Conservation (phyloP, 768 basidiomycete genomes). For the Lyophyllum semitale region DNA sequence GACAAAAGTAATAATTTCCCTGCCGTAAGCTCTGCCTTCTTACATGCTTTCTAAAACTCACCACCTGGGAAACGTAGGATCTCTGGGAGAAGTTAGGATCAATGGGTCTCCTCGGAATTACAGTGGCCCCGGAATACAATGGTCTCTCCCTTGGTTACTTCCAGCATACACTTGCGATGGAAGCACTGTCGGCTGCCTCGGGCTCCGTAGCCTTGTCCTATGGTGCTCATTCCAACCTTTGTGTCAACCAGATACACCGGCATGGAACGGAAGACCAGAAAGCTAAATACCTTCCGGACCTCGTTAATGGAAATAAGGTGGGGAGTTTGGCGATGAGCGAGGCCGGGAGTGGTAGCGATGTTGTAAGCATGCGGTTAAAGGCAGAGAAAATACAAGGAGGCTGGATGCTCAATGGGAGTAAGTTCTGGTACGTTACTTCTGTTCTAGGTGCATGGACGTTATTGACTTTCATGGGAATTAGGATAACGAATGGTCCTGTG, state of each 20-base stretch:
- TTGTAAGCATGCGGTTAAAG: slow-evolving; percentile 88
- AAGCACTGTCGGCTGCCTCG: slow-evolving; percentile 87
- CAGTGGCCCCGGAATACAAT: slow-evolving; percentile 78
- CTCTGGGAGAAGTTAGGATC: slow-evolving; percentile 87
- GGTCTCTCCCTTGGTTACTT: slow-evolving; percentile 85
- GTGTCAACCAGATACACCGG: slow-evolving; percentile 82
- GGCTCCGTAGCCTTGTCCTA: slow-evolving; percentile 93
- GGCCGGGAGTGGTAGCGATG: slow-evolving; percentile 89
- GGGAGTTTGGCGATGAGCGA: slow-evolving; percentile 96
- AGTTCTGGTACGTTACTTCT: slow-evolving; percentile 74
- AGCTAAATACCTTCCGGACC: slow-evolving; percentile 77
- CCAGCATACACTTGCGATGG: slow-evolving; percentile 91
- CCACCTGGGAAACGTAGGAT: slow-evolving; percentile 47
- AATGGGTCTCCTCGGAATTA: slow-evolving; percentile 92
- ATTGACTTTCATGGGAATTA: slow-evolving; percentile 28
- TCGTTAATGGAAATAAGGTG: slow-evolving; percentile 79
- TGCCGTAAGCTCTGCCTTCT: slow-evolving; percentile 40
- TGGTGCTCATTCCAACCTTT: slow-evolving; percentile 90
- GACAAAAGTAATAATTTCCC: slow-evolving; percentile 87
- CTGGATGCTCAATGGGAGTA: slow-evolving; percentile 84
- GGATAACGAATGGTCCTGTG: slow-evolving; percentile 94
- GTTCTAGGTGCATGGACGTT: not conserved
- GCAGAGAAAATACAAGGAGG: slow-evolving; percentile 79
- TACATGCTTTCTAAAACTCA: slow-evolving; percentile 2
- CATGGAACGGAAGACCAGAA: slow-evolving; percentile 87